Evolutionary conservation across 1,284 basidiomycete species (phyloP), one percentile per base, ranked within the genome.

Genomic region (Trichosporon coremiiforme): DNA sequence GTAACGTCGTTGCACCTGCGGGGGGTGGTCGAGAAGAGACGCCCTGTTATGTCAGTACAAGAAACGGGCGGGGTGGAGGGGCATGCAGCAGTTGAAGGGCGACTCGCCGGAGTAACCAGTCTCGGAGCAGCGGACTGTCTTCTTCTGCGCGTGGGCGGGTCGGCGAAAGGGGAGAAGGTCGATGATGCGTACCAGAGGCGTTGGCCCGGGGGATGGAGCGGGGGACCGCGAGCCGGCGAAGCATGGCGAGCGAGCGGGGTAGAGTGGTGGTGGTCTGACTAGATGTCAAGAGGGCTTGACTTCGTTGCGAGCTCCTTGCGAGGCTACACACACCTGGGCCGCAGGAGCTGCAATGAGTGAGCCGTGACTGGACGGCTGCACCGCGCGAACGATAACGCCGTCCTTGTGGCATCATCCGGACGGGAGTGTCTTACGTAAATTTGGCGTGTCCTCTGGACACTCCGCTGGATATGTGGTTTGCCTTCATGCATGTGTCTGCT

Each of bases 1-100:
- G 93, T 95, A 75, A 95, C 90, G 78, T 95, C 92, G 63, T 91
- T 91, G 77, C 87, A 87, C 74, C 88, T 86, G 67, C 77, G 74
- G 20, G 70, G 65, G 7, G 81, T 75, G n/a, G 81, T 71, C 9
- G 81, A 80, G 74, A 84, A 78, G 15, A 79, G 72, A 64, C 81
- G 76, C 47, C 73, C 78, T 80, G 69, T 22, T 3, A 6, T 72
- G 70, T 65, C 38, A 62, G 57, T 33, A 62, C 57, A 33, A 13
- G 45, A 10, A 15, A 20, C 6, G 35, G 17, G 20, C 29, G 7
- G 15, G 10, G 50, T 12, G 22, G 65, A 38, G 41, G 13, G 33
- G 33, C 25, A 25, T 62, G 57, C 31, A 33, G 41, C 12, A 36
- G 31, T 25, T n/a, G 45, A 25, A 65, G 25, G 62, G 33, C 45